Conservation (phyloP, 2,329 filamentous ascomycete species). For the Scopulariopsis brevicaulis region DNA sequence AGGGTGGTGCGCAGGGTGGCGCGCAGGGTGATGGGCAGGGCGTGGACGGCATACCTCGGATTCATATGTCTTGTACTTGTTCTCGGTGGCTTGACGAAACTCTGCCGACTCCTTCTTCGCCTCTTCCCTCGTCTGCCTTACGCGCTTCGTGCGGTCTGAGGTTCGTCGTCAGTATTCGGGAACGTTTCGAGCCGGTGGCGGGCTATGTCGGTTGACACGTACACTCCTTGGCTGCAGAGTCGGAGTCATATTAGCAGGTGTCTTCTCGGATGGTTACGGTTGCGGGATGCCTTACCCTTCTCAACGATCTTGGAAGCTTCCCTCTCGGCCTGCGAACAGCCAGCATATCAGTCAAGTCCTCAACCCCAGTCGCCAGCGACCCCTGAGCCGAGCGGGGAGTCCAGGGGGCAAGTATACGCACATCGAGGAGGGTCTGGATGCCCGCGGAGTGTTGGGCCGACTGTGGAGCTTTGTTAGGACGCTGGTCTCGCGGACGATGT, state of each 20-base stretch:
- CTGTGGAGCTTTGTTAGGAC: constrained; percentile 32
- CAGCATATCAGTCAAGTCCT: neutral
- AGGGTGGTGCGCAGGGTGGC: no score
- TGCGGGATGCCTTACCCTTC: constrained; percentile 52
- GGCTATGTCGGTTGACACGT: constrained; percentile 15
- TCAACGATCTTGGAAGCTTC: constrained; percentile 99
- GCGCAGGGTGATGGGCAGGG: neutral
- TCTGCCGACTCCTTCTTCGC: constrained; percentile 97
- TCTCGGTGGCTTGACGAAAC: constrained; percentile 81
- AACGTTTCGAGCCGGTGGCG: constrained; percentile 1
- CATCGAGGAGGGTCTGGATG: constrained; percentile 97
- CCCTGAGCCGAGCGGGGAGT: no score
- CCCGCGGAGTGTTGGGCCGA: constrained; percentile 97
- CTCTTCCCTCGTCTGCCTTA: constrained; percentile 92
- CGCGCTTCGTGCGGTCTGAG: constrained; percentile 72
- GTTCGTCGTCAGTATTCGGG: neutral
- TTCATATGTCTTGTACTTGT: constrained; percentile 92
- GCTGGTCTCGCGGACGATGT: neutral
- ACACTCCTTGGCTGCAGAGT: constrained; percentile 72
- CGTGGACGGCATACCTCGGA: constrained; percentile 37
- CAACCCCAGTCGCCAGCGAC: neutral
- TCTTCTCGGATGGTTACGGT: neutral
- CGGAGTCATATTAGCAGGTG: constrained; percentile 1
- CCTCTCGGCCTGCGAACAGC: constrained; percentile 65
- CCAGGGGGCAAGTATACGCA: constrained; percentile 39